Conservation (phyloP, 106 monocot species). For the Acanthochlamys bracteata region DNA sequence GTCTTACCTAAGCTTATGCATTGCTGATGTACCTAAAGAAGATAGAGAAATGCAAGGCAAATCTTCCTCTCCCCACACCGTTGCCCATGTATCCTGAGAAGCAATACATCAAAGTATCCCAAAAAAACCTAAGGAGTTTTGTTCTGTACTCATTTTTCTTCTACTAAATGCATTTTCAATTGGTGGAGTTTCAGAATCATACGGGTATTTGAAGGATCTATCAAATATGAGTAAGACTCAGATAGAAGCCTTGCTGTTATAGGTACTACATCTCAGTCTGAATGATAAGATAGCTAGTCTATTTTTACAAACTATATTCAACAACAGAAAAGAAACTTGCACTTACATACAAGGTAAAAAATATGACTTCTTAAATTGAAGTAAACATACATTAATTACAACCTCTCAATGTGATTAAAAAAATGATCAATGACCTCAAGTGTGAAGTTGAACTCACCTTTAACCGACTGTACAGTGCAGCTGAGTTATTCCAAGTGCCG, state of each 20-base stretch:
- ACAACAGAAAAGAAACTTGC: too few species aligned
- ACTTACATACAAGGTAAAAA: not conserved
- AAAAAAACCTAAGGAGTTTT: not conserved
- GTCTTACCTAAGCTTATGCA: slow-evolving; percentile 82
- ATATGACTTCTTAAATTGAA: not conserved
- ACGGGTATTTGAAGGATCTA: not conserved
- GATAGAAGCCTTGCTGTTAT: not conserved
- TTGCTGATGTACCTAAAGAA: slow-evolving; percentile 54
- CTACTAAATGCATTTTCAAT: too few species aligned
- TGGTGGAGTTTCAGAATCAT: too few species aligned
- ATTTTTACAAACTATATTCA: too few species aligned
- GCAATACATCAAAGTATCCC: not conserved
- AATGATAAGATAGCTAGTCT: not conserved
- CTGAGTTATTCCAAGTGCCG: slow-evolving; percentile 97
- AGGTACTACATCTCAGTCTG: not conserved
- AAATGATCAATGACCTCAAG: not conserved
- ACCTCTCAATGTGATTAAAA: not conserved
- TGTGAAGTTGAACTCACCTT: slow-evolving; percentile 37
- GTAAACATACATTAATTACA: not conserved
- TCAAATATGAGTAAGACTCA: not conserved
- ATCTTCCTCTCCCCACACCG: slow-evolving; percentile 60
- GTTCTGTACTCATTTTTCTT: not conserved
- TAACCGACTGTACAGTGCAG: slow-evolving; percentile 77
- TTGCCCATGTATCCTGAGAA: slow-evolving; percentile 43
- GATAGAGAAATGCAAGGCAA: slow-evolving; percentile 70